Percentiles rank a stretch among this genome's conserved stretches.
phyloP scores from a whole-genome alignment of 116 monocot species.

The Cymodocea nodosa region DNA sequence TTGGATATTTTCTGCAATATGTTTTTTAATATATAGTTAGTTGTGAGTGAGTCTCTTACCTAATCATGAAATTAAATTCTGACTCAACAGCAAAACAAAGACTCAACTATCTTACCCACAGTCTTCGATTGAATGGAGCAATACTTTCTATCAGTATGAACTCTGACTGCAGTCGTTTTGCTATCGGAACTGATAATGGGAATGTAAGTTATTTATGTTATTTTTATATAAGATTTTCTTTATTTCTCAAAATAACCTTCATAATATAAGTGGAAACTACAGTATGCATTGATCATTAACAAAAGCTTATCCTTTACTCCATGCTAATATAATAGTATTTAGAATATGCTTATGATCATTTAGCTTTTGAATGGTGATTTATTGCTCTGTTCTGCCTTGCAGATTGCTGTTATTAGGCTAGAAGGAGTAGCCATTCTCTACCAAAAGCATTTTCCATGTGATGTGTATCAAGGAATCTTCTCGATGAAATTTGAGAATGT shows the following conservation, averaged over 20 bases:
- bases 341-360: no score
- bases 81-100: constrained; percentile 51
- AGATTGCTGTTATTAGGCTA: constrained; percentile 63
- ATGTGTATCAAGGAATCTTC: constrained; percentile 36
- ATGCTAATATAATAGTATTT: no score
- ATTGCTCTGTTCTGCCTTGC: constrained; percentile 1
- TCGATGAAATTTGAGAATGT: constrained; percentile 58
- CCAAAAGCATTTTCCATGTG: constrained; percentile 65
- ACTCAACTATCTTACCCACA: constrained; percentile 28
- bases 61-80: not conserved
- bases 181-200: constrained; percentile 80
- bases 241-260: not conserved
- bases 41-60: no score
- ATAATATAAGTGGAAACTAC: not conserved
- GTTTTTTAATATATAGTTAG: no score
- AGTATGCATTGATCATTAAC: not conserved
- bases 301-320: no score
- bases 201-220: constrained; percentile 38
- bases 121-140: constrained; percentile 64
- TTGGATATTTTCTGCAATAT: no score
- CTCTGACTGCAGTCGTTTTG: constrained; percentile 40
- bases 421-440: constrained; percentile 51
- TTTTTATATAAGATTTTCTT: not conserved
- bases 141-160: constrained; percentile 35
- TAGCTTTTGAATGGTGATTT: no score